Conservation (phyloP, 306 rosid genomes). For the Trifolium fragiferum region DNA sequence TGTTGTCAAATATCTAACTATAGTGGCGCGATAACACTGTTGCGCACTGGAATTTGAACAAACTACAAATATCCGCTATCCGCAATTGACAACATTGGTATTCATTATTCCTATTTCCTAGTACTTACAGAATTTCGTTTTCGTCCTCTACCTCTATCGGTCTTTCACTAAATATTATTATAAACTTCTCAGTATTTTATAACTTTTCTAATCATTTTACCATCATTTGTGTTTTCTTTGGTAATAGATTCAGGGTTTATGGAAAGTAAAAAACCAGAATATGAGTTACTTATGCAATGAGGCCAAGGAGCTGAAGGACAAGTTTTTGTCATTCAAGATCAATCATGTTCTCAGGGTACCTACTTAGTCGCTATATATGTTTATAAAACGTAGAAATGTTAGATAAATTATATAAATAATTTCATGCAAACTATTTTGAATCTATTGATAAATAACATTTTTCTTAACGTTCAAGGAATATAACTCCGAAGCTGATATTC, state of each 20-base stretch:
- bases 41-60: not conserved
- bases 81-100: not conserved
- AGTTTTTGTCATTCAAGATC: slow-evolving; percentile 73
- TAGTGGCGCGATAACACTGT: not conserved
- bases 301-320: slow-evolving; percentile 63
- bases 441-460: slow-evolving; percentile 15
- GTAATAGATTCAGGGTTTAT: slow-evolving; percentile 70
- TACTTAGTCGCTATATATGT: not conserved
- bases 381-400: not conserved
- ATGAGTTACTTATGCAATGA: slow-evolving; percentile 65
- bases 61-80: not conserved
- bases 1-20: not conserved
- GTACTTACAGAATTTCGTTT: no score
- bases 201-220: slow-evolving; percentile 20
- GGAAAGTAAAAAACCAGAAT: slow-evolving; percentile 71
- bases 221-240: slow-evolving; percentile 22
- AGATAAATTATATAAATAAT: not conserved
- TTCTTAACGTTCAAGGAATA: slow-evolving; percentile 57
- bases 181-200: not conserved
- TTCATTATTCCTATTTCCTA: not conserved
- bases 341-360: slow-evolving; percentile 66
- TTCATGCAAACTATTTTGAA: not conserved
- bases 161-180: not conserved
- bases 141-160: not conserved
- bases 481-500: slow-evolving; percentile 78